Base-by-base conservation (phyloP, 306 rosid species). In the Canavalia ensiformis region DNA sequence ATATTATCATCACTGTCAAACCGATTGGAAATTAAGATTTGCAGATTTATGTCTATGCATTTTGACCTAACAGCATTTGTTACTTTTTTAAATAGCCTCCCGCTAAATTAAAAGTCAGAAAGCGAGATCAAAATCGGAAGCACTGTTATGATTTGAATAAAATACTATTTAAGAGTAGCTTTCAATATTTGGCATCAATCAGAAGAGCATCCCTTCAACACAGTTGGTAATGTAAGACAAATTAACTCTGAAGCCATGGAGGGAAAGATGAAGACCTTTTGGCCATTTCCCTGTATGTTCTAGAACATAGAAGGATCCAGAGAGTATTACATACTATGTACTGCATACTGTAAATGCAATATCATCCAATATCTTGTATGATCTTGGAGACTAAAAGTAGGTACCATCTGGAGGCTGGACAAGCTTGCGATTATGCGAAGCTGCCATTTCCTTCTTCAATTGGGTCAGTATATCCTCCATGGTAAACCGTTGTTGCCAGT, bases 371-470 rank as follows among this genome's bases (percentile, higher is more conserved):
- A 83, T 75, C 88, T 18, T 86, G 74, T 80, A 72, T 56, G 81
- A 39, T 76, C 83, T 64, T 70, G 79, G 85, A 72, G 79, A 76
- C 95, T 96, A 96, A 89, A 96, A 96, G 91, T 90, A 90, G 90
- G 98, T 92, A 37, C 98, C 99, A 77, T 96, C 99, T 1, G 99
- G 98, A 51, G 99, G 99, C 88, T 96, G 99, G 71, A 96, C 99
- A 82, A 96, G 93, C 95, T 94, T 96, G 75, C 99, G 90, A 90
- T 94, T 96, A 56, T 94, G 98, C 2, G 98, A 88, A 37, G 97
- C 88, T 0, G 97, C 94, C 99, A 96, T 96, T 87, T 96, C 99
- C 92, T 94, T 96, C 86, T 96, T 96, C 97, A 96, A 91, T 90
- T 96, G 98, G 42, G 98, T 94, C 84, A 96, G 97, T 66, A 96